Evolutionary conservation across 345 rosid species (phyloP), one percentile per base, ranked within the genome.

Genomic region (Eucalyptus albens): DNA sequence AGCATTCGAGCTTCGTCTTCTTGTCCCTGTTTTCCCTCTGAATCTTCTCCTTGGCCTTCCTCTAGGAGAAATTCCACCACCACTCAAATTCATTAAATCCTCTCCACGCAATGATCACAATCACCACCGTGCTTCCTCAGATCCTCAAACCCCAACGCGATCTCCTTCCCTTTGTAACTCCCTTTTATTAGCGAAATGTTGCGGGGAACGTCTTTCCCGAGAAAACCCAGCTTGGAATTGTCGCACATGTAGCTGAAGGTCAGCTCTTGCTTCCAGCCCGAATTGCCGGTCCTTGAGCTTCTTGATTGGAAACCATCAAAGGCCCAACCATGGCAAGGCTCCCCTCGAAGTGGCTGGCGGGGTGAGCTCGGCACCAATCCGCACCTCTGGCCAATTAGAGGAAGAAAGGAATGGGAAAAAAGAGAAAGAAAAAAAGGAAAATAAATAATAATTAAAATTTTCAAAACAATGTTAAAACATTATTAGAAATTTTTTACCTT

Each of bases 181-280:
- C 88, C 65, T 40, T n/a, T 67, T 67, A n/a, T 90, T 90, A 85
- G 92, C 6, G 21, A 87, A 44, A 26, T 65, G 45, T 31, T 21
- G 37, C 40, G 21, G 21, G 37, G 77, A n/a, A n/a, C 40, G 40
- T 67, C 77, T 50, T 87, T 67, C 31, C 37, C 37, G 19, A 67
- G 62, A 51, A 89, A 89, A 82, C 91, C 92, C 86, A 94, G 69
- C 51, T 90, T 93, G 53, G 93, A 94, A 88, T 94, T 95, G 15
- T 94, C 98, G 81, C 97, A 96, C 89, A 97, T 96, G 91, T 96
- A 96, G 92, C 98, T 96, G 31, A 96, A 96, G 83, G 97, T 96
- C 55, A 96, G 98, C 92, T 97, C 97, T 87, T 95, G 94, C 33
- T 26, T 42, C 26, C 88, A 89, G 40, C 90, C 90, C 49, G 91